Percentiles rank a stretch among this genome's conserved stretches.
These are phyloP conservation scores for Septoria linicola DNA, from an alignment of 2,329 filamentous ascomycete genomes.

Conservation along the genomic window DNA sequence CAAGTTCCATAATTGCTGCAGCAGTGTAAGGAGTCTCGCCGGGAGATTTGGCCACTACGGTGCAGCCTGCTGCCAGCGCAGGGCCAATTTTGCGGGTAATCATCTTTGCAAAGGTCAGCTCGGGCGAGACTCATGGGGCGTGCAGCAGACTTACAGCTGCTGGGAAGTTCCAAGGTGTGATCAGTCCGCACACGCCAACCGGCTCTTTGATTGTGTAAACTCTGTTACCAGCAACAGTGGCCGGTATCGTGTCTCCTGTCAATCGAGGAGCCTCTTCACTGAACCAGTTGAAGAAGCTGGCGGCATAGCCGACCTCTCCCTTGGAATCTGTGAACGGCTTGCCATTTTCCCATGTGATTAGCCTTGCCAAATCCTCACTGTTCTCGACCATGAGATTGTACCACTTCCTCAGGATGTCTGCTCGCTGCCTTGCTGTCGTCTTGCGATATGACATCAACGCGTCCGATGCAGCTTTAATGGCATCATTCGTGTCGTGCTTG, in stretches of 20 bases:
- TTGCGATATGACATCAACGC: constrained; percentile 71
- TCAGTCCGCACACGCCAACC: constrained; percentile 77
- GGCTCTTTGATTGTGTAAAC: constrained; percentile 79
- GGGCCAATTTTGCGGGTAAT: constrained; percentile 23
- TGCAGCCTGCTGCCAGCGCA: constrained; percentile 40
- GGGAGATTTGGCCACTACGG: constrained; percentile 64
- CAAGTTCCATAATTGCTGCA: constrained; percentile 82
- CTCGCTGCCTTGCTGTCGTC: constrained; percentile 71
- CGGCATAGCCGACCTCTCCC: constrained; percentile 70
- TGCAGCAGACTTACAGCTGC: constrained; percentile 12
- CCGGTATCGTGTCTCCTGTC: constrained; percentile 73
- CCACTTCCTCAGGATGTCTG: constrained; percentile 74
- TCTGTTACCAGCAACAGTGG: constrained; percentile 68
- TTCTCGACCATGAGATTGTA: constrained; percentile 78
- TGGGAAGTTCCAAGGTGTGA: constrained; percentile 61
- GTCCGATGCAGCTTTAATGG: constrained; percentile 77
- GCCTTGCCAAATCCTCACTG: constrained; percentile 72
- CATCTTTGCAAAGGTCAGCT: constrained; percentile 18
- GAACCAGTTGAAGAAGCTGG: constrained; percentile 79
- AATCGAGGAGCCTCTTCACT: constrained; percentile 71
- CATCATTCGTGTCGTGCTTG: constrained; percentile 70
- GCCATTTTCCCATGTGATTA: constrained; percentile 89
- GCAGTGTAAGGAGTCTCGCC: constrained; percentile 90
- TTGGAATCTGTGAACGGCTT: constrained; percentile 76
- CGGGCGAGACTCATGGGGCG: too few relatives aligned